Conservation (phyloP, 345 rosid genomes). For the Melaleuca alternifolia region DNA sequence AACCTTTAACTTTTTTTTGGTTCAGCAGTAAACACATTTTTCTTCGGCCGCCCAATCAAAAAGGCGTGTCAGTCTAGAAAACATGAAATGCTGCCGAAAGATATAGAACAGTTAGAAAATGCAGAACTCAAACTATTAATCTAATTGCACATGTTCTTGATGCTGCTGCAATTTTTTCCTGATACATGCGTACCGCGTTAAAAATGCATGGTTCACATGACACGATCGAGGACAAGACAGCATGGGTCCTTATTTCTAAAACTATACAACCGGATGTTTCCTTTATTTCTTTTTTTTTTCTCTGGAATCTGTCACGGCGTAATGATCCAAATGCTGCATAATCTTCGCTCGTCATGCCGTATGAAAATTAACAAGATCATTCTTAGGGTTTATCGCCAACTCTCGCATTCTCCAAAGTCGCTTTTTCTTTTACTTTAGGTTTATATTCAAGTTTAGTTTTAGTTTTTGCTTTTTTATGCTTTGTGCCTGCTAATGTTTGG, state of each 20-base stretch:
- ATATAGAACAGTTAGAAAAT: neutral
- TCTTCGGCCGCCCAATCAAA: neutral
- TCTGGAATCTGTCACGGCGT: neutral
- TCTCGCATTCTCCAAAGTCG: neutral
- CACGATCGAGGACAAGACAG: neutral
- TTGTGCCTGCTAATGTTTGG: neutral
- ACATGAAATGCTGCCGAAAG: neutral
- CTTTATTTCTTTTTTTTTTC: neutral
- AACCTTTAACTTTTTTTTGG: neutral
- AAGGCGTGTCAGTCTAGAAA: neutral
- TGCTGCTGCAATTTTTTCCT: neutral
- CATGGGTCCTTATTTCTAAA: neutral
- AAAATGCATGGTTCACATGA: neutral
- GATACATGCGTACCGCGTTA: neutral
- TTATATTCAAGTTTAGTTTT: neutral
- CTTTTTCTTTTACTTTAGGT: neutral
- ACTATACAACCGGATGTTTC: neutral
- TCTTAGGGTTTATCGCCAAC: neutral
- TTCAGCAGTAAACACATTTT: neutral
- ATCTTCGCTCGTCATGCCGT: neutral
- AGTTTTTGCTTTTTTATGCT: neutral
- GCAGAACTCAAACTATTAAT: neutral
- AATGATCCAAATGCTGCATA: neutral
- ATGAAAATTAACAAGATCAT: neutral
- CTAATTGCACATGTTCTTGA: neutral